Evolutionary conservation across 1,284 basidiomycete genomes (phyloP).

Genomic region (Papiliotrema fonsecae): DNA sequence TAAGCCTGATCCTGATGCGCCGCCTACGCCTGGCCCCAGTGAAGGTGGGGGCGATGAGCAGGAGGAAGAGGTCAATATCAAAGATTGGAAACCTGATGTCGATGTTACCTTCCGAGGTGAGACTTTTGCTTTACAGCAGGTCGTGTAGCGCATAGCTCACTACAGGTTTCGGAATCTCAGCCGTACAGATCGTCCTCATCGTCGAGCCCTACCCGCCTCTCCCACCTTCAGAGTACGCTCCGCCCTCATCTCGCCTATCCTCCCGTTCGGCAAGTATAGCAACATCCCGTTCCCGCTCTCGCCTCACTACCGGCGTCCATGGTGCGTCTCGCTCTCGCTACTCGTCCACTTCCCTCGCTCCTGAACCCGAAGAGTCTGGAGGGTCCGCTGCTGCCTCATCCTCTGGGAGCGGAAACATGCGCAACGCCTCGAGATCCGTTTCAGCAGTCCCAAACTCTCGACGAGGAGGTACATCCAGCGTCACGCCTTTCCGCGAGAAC

Average conservation of each 20-base stretch:
- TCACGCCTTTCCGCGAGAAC: slow-evolving; percentile 18
- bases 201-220: slow-evolving; percentile 44
- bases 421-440: slow-evolving; percentile 36
- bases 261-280: slow-evolving; percentile 34
- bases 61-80: slow-evolving; percentile 32
- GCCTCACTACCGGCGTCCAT: slow-evolving; percentile 18
- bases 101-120: slow-evolving; percentile 37
- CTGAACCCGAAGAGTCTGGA: slow-evolving; percentile 12
- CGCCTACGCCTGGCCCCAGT: slow-evolving; percentile 1
- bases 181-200: slow-evolving; percentile 44
- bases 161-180: slow-evolving; percentile 43
- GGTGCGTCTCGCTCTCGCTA: slow-evolving; percentile 14
- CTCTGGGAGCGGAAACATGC: slow-evolving; percentile 38
- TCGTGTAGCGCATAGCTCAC: background rate
- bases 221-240: slow-evolving; percentile 36
- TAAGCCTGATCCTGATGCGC: slow-evolving; percentile 18
- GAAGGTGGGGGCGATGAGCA: no score
- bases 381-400: slow-evolving; percentile 5
- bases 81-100: slow-evolving; percentile 45
- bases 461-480: slow-evolving; percentile 14
- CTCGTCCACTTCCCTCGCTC: slow-evolving; percentile 30
- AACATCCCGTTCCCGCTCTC: slow-evolving; percentile 25
- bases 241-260: slow-evolving; percentile 41
- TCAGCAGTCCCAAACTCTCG: slow-evolving; percentile 28
- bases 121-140: background rate